phyloP scores from a whole-genome alignment of 345 rosid genomes.

The sweet orange (Citrus sinensis) region DNA sequence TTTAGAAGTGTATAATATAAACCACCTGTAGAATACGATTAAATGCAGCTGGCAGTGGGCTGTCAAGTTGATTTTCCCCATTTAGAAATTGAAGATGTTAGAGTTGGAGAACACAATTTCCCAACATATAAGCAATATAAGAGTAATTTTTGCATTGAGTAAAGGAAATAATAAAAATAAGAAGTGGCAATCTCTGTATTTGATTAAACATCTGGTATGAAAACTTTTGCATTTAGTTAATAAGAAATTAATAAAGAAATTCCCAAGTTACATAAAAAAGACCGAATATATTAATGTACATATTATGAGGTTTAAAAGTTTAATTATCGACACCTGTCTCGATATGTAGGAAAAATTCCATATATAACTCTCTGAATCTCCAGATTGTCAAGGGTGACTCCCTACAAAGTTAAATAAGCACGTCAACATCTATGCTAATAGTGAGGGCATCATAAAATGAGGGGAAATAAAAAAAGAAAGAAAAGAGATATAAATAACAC shows the following conservation, averaged over 20 bases:
- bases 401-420: slow-evolving; percentile 37
- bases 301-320: neutral
- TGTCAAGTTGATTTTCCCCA: slow-evolving; percentile 43
- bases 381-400: slow-evolving; percentile 63
- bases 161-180: neutral
- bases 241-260: slow-evolving; percentile 1
- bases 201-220: neutral
- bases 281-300: neutral
- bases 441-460: neutral
- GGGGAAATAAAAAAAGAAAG: neutral
- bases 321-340: slow-evolving; percentile 49
- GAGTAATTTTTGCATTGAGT: neutral
- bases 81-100: slow-evolving; percentile 34
- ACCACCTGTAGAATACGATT: slow-evolving; percentile 87
- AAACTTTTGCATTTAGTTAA: neutral
- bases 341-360: slow-evolving; percentile 90
- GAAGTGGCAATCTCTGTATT: neutral
- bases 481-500: neutral
- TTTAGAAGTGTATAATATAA: slow-evolving; percentile 11
- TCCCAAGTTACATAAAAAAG: neutral
- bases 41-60: slow-evolving; percentile 89
- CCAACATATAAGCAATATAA: slow-evolving; percentile 8
- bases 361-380: slow-evolving; percentile 80
- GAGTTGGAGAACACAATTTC: slow-evolving; percentile 20
- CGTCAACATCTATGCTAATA: neutral